Evolutionary conservation across 2,329 filamentous ascomycete species (phyloP).

Genomic region (Aspergillus oerlinghausenensis): DNA sequence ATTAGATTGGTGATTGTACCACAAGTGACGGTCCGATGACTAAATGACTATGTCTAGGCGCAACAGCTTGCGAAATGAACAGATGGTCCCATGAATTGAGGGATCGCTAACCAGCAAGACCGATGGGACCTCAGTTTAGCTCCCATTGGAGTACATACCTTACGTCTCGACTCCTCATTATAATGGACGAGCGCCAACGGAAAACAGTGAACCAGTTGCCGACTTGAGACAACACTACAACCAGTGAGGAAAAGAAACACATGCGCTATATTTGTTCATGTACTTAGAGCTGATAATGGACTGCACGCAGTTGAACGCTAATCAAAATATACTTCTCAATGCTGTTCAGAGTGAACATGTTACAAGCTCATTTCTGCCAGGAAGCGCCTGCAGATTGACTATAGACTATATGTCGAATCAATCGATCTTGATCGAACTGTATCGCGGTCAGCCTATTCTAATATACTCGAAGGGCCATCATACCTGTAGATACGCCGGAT

Average conservation of each 20-base stretch:
- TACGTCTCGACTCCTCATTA: background rate
- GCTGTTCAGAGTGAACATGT: background rate
- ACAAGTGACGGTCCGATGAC: too few relatives aligned
- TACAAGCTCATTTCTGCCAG: background rate
- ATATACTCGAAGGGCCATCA: constrained; percentile 36
- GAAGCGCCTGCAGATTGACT: background rate
- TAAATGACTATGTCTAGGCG: too few relatives aligned
- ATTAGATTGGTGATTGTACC: background rate
- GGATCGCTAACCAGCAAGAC: background rate
- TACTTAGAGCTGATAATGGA: background rate
- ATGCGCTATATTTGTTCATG: background rate
- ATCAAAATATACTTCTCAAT: background rate
- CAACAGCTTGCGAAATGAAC: too few relatives aligned
- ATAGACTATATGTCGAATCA: constrained; percentile 5
- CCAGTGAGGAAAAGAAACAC: background rate
- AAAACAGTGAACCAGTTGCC: background rate
- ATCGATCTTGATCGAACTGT: constrained; percentile 34
- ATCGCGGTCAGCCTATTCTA: constrained; percentile 4
- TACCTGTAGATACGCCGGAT: constrained; percentile 77
- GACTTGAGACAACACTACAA: background rate
- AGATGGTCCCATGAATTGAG: too few relatives aligned
- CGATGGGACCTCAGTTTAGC: background rate
- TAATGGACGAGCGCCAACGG: background rate
- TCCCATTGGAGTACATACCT: background rate
- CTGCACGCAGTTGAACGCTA: background rate